Percentiles rank a stretch among this genome's conserved stretches.
Conservation (phyloP, 768 basidiomycete genomes). For the Lactarius deliciosus region DNA sequence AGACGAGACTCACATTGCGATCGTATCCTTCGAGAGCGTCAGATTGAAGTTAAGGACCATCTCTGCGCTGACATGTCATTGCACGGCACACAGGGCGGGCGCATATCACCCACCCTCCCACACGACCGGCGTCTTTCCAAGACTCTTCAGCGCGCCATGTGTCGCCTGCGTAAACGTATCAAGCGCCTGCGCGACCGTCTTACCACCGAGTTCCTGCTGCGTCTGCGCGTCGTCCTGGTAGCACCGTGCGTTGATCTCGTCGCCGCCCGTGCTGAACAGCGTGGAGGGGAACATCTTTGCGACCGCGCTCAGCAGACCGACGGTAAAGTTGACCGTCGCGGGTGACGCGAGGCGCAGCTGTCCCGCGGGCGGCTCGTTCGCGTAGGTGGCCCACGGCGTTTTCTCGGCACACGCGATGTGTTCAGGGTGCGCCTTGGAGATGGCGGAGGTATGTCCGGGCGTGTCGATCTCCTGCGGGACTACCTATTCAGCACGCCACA, state of each 20-base stretch:
- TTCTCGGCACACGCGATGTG: constrained; percentile 64
- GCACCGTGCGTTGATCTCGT: constrained; percentile 71
- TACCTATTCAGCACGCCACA: not conserved
- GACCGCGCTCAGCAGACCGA: constrained; percentile 51
- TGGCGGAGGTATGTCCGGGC: constrained; percentile 76
- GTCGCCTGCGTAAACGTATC: constrained; percentile 58
- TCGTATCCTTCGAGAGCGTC: constrained; percentile 13
- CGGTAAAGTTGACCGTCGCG: constrained; percentile 59
- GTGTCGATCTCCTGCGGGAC: constrained; percentile 72
- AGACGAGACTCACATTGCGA: constrained; percentile 14
- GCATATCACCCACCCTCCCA: constrained; percentile 59
- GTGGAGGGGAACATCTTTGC: constrained; percentile 52
- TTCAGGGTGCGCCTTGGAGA: constrained; percentile 67
- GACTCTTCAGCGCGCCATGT: constrained; percentile 51
- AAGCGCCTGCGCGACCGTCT: constrained; percentile 64
- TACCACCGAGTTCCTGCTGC: constrained; percentile 44
- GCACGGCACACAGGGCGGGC: not conserved
- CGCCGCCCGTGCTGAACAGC: constrained; percentile 81
- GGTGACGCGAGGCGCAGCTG: constrained; percentile 72
- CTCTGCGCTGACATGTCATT: not conserved
- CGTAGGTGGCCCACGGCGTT: constrained; percentile 59
- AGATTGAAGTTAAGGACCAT: constrained; percentile 5
- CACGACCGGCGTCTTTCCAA: constrained; percentile 76
- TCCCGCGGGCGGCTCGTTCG: constrained; percentile 77
- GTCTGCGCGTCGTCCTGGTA: constrained; percentile 63